Evolutionary conservation across 192 early-diverging fungal species (phyloP).

Genomic region (Rhizophlyctis rosea): DNA sequence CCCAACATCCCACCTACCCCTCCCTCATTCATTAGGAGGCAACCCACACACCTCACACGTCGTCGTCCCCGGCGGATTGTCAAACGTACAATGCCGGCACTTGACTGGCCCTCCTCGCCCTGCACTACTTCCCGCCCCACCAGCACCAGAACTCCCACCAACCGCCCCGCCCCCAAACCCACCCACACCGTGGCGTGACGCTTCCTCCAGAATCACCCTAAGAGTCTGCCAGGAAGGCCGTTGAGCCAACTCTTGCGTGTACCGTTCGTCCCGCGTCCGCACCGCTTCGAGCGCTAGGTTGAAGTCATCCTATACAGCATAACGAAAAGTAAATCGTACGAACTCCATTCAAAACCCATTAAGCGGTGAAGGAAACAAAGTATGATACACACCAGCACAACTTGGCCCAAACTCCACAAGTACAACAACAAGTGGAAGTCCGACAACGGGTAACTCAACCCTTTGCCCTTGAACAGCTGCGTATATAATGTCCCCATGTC

Average conservation of each 20-base stretch:
- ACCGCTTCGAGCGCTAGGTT: slow-evolving; percentile 19
- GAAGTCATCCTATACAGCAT: slow-evolving; percentile 22
- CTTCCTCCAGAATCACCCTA: slow-evolving; percentile 52
- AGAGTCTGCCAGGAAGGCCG: slow-evolving; percentile 71
- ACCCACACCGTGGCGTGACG: slow-evolving; percentile 2
- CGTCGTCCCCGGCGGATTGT: slow-evolving; percentile 56
- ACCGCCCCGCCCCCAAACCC: slow-evolving; percentile 4
- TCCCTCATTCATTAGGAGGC: slow-evolving; percentile 37
- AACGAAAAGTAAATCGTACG: slow-evolving; percentile 5
- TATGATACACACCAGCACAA: slow-evolving; percentile 44
- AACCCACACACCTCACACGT: slow-evolving; percentile 84
- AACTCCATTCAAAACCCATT: too few relatives aligned
- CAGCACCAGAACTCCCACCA: slow-evolving; percentile 21
- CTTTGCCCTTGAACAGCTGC: slow-evolving; percentile 42
- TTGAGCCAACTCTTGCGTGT: slow-evolving; percentile 52
- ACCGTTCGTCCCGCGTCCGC: slow-evolving; percentile 15
- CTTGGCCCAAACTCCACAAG: slow-evolving; percentile 59
- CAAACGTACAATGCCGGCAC: slow-evolving; percentile 79
- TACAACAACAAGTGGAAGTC: slow-evolving; percentile 87
- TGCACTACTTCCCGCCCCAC: slow-evolving; percentile 32
- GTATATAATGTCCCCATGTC: slow-evolving; percentile 59
- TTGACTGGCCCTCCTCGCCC: slow-evolving; percentile 13
- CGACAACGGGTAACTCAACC: slow-evolving; percentile 54
- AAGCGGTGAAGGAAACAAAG: background rate
- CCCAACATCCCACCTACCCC: background rate